A percentile compares a stretch with the other conserved stretches of the same genome.
These are phyloP conservation scores for Penicillium sp. DNA, from an alignment of 2,329 filamentous ascomycete species.

Conservation along the genomic window DNA sequence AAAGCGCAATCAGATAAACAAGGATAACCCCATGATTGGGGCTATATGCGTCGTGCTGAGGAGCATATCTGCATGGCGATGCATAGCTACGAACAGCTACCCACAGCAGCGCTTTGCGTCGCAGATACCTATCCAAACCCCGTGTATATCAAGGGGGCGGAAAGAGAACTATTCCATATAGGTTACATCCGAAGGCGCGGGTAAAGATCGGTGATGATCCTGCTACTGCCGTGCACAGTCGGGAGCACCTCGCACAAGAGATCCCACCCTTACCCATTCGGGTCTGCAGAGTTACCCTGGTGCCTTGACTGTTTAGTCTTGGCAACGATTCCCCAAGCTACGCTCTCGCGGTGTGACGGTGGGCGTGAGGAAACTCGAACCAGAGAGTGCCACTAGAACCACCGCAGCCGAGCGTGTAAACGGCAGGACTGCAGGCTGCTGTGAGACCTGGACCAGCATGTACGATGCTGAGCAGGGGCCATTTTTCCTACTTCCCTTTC, in stretches of 20 bases:
- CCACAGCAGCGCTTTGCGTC: too few species aligned
- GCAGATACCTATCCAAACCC: too few species aligned
- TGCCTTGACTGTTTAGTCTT: too few species aligned
- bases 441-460: conserved; percentile 16
- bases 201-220: background rate
- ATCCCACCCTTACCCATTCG: too few species aligned
- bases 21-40: too few species aligned
- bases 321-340: conserved; percentile 10
- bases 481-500: conserved; percentile 12
- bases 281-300: conserved; percentile 18
- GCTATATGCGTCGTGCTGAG: too few species aligned
- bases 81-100: too few species aligned
- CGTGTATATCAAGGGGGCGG: too few species aligned
- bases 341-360: conserved; percentile 15
- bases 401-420: conserved; percentile 19
- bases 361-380: too few species aligned
- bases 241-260: conserved; percentile 1
- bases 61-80: too few species aligned
- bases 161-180: too few species aligned
- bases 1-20: too few species aligned
- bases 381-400: conserved; percentile 1
- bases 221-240: conserved; percentile 3
- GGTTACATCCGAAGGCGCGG: conserved; percentile 9
- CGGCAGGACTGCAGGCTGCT: conserved; percentile 18
- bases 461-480: conserved; percentile 4